Base-by-base conservation (phyloP, 1,284 basidiomycete species). In the Mycocalia duriaeana region DNA sequence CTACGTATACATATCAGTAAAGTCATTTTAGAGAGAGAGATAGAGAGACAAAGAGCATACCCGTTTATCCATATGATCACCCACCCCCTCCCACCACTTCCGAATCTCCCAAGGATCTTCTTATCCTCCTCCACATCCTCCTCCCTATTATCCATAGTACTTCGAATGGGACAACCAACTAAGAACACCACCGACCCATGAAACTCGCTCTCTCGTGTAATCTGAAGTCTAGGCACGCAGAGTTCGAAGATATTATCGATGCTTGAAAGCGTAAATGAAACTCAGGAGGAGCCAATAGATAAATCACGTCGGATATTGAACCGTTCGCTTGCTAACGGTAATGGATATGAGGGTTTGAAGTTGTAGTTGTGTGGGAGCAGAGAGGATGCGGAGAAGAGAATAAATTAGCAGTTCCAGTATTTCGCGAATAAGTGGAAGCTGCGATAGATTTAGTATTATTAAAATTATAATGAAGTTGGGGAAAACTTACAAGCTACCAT, bases 381-480 rank as follows among this genome's bases (percentile, higher is more conserved):
- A 0, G 13, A 79, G 53, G 0, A 53, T 58, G 48, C 67, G 71
- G 13, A 83, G 48, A 1, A 63, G 48, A 0, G 83, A 83, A 59
- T 86, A 86, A 6, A 84, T 58, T 4, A 86, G 64, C 2, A 85
- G 61, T 60, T 88, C 84, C 9, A 86, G 57, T 75, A 86, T 59
- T 86, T 88, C 7, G 73, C 79, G 52, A 80, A 85, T 0, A 83
- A 85, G 28, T 77, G 62, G 4, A 76, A 51, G 42, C 72, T 75
- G n/a, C n/a, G n/a, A n/a, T n/a, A n/a, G n/a, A n/a, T n/a, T n/a
- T n/a, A n/a, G n/a, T n/a, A n/a, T n/a, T n/a, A n/a, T n/a, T n/a
- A n/a, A n/a, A n/a, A n/a, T n/a, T n/a, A n/a, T n/a, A n/a, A n/a
- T n/a, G n/a, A n/a, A n/a, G n/a, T n/a, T n/a, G n/a, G n/a, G n/a